Evolutionary conservation across 2,329 filamentous ascomycete species (phyloP).

Genomic region (Pseudocercospora macadamiae): DNA sequence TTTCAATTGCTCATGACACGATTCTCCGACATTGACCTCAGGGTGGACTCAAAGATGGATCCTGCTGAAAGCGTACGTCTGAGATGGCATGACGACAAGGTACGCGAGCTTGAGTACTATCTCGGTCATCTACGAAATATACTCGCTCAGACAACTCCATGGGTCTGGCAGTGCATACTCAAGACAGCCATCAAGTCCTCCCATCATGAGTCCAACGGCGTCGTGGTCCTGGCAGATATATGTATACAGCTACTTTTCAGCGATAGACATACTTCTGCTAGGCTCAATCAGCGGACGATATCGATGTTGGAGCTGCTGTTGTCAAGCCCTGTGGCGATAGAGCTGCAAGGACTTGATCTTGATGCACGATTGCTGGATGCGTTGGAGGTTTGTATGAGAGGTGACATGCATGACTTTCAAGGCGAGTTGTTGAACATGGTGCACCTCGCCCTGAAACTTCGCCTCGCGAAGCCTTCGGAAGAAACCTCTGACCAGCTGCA

Average conservation of each 20-base stretch:
- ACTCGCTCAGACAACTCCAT: conserved; percentile 59
- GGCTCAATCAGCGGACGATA: conserved; percentile 23
- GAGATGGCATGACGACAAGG: conserved; percentile 16
- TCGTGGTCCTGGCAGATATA: conserved; percentile 28
- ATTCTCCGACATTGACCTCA: background rate
- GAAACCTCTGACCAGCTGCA: conserved; percentile 13
- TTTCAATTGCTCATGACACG: conserved; percentile 39
- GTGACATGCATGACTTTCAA: conserved; percentile 29
- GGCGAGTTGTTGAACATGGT: conserved; percentile 74
- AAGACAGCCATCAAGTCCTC: conserved; percentile 5
- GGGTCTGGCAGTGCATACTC: conserved; percentile 33
- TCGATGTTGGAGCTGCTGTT: conserved; percentile 30
- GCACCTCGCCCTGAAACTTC: conserved; percentile 70
- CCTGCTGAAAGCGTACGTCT: background rate
- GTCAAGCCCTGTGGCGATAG: conserved; percentile 16
- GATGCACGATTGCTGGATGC: conserved; percentile 32
- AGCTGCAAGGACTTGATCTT: conserved; percentile 28
- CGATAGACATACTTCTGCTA: conserved; percentile 15
- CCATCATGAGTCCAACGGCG: conserved; percentile 23
- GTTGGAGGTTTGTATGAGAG: conserved; percentile 28
- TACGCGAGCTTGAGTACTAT: conserved; percentile 68
- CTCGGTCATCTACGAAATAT: conserved; percentile 70
- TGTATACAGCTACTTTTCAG: conserved; percentile 29
- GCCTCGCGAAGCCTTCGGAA: conserved; percentile 12
- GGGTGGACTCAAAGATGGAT: background rate